These are phyloP conservation scores for Botryotinia globosa DNA, from an alignment of 2,329 filamentous ascomycete genomes.

Conservation along the genomic window DNA sequence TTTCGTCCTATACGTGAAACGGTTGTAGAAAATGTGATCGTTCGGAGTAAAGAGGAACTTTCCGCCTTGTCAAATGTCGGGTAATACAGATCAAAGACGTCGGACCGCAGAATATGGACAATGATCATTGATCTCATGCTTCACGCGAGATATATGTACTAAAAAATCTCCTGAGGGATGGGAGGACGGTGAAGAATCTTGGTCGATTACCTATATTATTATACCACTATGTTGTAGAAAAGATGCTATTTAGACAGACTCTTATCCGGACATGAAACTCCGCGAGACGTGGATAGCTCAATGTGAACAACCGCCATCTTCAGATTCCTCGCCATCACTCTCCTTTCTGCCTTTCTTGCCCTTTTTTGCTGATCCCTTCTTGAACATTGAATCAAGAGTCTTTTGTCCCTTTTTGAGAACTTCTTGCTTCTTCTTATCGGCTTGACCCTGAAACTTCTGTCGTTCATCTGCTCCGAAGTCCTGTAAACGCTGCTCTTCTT, in stretches of 20 bases:
- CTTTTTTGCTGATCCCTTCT: conserved; percentile 40
- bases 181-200: not conserved
- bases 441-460: conserved; percentile 72
- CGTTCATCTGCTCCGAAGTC: conserved; percentile 69
- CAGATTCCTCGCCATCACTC: conserved; percentile 28
- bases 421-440: conserved; percentile 68
- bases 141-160: not conserved
- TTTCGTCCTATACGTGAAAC: not conserved
- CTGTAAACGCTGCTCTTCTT: conserved; percentile 62
- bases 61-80: not conserved
- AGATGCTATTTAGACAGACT: not conserved
- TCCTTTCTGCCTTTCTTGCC: conserved; percentile 42
- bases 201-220: not conserved
- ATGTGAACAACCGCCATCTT: conserved; percentile 32
- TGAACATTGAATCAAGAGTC: conserved; percentile 41
- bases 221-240: not conserved
- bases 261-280: not conserved
- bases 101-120: not conserved
- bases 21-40: not conserved
- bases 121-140: not conserved
- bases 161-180: not conserved
- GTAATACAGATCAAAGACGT: no score
- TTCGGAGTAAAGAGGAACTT: not conserved
- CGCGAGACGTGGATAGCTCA: conserved; percentile 27
- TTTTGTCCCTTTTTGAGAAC: conserved; percentile 66